Evolutionary conservation across 306 rosid genomes (phyloP).

Genomic region (Cicer bijugum): DNA sequence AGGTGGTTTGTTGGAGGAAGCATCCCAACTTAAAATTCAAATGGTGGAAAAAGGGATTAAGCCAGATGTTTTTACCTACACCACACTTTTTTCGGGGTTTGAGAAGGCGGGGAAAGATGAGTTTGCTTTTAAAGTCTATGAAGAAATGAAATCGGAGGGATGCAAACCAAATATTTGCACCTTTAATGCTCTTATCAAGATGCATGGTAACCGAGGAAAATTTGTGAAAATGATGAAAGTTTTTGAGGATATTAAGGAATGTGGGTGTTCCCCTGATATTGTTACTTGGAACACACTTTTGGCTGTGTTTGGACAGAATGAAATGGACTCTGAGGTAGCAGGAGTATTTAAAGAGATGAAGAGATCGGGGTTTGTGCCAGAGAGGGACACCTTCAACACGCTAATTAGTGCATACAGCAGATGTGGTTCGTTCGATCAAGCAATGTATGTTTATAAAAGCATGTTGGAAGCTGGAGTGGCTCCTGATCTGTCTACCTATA

Average conservation of each 20-base stretch:
- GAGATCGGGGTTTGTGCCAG: constrained; percentile 94
- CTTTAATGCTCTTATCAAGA: constrained; percentile 86
- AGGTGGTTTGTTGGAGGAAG: constrained; percentile 82
- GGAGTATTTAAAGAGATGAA: constrained; percentile 89
- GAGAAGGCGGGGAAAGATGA: constrained; percentile 86
- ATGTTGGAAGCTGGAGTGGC: constrained; percentile 88
- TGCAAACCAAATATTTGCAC: constrained; percentile 90
- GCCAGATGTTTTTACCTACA: constrained; percentile 87
- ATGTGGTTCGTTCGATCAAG: constrained; percentile 86
- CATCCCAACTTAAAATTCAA: constrained; percentile 61
- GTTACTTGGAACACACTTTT: constrained; percentile 95
- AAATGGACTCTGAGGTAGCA: constrained; percentile 81
- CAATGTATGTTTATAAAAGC: constrained; percentile 75
- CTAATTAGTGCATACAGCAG: constrained; percentile 88
- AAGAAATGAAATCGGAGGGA: constrained; percentile 71
- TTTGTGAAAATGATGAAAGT: constrained; percentile 88
- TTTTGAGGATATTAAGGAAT: constrained; percentile 70
- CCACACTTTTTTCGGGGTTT: constrained; percentile 84
- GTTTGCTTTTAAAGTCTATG: constrained; percentile 59
- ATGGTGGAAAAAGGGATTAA: constrained; percentile 77
- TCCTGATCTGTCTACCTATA: constrained; percentile 86
- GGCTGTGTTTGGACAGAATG: constrained; percentile 91
- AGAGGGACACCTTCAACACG: constrained; percentile 89
- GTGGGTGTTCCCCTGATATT: constrained; percentile 74
- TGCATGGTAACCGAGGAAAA: constrained; percentile 89